Conservation (phyloP, 768 basidiomycete species). For the Tremella fuciformis region DNA sequence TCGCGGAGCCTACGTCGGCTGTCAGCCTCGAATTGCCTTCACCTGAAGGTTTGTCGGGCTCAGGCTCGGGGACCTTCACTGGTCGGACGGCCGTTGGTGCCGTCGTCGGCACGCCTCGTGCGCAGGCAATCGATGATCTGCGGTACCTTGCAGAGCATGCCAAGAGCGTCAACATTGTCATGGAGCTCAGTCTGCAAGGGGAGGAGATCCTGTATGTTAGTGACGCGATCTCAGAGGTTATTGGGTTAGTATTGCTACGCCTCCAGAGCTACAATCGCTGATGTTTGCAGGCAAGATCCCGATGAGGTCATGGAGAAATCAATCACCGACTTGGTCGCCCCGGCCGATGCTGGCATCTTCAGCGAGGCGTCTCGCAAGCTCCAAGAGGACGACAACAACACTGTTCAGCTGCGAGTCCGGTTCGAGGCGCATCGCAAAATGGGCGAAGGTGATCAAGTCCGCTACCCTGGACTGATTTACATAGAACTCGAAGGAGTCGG, state of each 20-base stretch:
- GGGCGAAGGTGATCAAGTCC: conserved; percentile 52
- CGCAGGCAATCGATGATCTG: conserved; percentile 82
- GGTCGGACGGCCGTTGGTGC: conserved; percentile 11
- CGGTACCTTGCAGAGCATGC: conserved; percentile 89
- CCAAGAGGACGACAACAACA: conserved; percentile 86
- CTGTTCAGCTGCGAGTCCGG: conserved; percentile 85
- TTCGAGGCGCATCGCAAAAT: conserved; percentile 68
- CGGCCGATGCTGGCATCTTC: conserved; percentile 77
- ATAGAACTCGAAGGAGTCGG: conserved; percentile 96
- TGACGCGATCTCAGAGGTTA: conserved; percentile 88
- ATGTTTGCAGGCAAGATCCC: conserved; percentile 67
- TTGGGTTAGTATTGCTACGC: conserved; percentile 53
- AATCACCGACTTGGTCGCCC: conserved; percentile 75
- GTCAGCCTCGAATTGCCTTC: conserved; percentile 28
- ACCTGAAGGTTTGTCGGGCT: conserved; percentile 13
- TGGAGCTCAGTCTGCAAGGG: conserved; percentile 90
- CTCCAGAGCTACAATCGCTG: conserved; percentile 11
- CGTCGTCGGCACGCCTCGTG: conserved; percentile 53
- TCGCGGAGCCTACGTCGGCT: conserved; percentile 21
- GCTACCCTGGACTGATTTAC: conserved; percentile 52
- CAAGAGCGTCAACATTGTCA: conserved; percentile 90
- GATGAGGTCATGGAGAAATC: conserved; percentile 72
- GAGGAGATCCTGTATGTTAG: conserved; percentile 95
- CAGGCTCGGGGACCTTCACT: conserved; percentile 9
- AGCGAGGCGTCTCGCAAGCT: conserved; percentile 79